Evolutionary conservation across 495 filamentous ascomycete genomes (phyloP), one percentile per base, ranked within the genome.

Genomic region (Neurospora terricola): DNA sequence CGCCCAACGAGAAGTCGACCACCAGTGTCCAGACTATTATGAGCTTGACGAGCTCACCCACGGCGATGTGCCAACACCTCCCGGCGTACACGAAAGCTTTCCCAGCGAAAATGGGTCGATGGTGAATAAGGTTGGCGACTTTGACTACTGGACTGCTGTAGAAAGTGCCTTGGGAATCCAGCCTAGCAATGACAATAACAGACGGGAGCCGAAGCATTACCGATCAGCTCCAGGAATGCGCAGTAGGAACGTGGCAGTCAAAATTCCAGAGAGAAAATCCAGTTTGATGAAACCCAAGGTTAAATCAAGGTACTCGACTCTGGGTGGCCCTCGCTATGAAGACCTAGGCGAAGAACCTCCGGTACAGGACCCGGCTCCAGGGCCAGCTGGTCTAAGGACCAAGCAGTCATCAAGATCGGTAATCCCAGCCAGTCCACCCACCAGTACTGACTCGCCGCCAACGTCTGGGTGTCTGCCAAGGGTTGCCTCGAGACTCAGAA

Each of bases 151-250:
- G 54, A 66, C 54, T 4, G 54, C 54, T 66, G 54, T 66, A 9
- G 54, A 66, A 66, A 34, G 27, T 14, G 54, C 54, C 14, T 34
- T 66, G 54, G 54, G 54, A 36, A 66, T 66, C 1, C 27, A 66
- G 14, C 27, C 27, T 66, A 30, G 6, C 27, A 66, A 18, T 18
- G 54, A 34, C 14, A 66, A 36, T 4, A 34, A 66, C 54, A 72
- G 36, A 1, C 73, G 62, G 0, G 10, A 42, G 23, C 77, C 74
- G 4, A 80, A 78, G 62, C 77, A 74, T 38, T 70, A 75, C 72
- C 71, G 75, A 3, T 77, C 78, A n/a, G 70, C 48, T 66, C 75
- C 74, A 36, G 76, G 75, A 42, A 80, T 78, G 71, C 75, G 43
- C 68, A 76, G 72, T 66, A 75, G 72, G 72, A 78, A 78, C 71